phyloP scores from a whole-genome alignment of 352 stramenopile species.

The Peronospora belbahrii region DNA sequence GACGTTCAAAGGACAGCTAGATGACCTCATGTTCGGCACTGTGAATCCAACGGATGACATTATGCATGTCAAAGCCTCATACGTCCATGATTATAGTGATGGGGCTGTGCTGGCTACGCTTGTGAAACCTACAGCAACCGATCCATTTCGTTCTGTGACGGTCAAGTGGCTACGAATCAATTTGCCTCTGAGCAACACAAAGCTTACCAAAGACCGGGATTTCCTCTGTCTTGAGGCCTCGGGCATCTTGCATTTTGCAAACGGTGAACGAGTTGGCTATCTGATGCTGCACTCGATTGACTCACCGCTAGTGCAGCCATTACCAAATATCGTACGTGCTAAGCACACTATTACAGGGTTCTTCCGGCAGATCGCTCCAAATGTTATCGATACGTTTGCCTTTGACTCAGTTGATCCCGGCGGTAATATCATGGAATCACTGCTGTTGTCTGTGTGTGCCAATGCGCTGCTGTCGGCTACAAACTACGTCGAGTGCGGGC shows the following conservation, averaged over 20 bases:
- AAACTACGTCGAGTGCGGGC: conserved; percentile 33
- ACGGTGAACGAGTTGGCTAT: conserved; percentile 33
- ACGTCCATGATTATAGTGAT: conserved; percentile 29
- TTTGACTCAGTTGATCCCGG: conserved; percentile 21
- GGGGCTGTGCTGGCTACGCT: conserved; percentile 13
- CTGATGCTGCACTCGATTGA: conserved; percentile 52
- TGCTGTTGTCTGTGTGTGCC: conserved; percentile 20
- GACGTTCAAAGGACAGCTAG: conserved; percentile 22
- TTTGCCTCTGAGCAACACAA: conserved; percentile 11
- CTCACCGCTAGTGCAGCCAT: conserved; percentile 27
- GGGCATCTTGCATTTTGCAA: conserved; percentile 14
- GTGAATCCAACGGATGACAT: conserved; percentile 29
- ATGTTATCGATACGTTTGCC: conserved; percentile 35
- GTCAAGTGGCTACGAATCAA: conserved; percentile 20
- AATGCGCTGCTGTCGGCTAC: conserved; percentile 28
- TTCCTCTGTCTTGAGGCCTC: conserved; percentile 16
- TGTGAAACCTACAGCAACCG: not conserved
- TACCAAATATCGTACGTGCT: conserved; percentile 27
- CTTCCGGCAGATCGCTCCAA: conserved; percentile 32
- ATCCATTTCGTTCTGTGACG: conserved; percentile 13
- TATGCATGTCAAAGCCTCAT: conserved; percentile 30
- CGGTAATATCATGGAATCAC: conserved; percentile 23
- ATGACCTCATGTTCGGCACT: conserved; percentile 35
- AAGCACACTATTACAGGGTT: conserved; percentile 32
- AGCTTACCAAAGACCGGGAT: conserved; percentile 12